phyloP scores from a whole-genome alignment of 352 stramenopile genomes.

The Lagenidium sp. region DNA sequence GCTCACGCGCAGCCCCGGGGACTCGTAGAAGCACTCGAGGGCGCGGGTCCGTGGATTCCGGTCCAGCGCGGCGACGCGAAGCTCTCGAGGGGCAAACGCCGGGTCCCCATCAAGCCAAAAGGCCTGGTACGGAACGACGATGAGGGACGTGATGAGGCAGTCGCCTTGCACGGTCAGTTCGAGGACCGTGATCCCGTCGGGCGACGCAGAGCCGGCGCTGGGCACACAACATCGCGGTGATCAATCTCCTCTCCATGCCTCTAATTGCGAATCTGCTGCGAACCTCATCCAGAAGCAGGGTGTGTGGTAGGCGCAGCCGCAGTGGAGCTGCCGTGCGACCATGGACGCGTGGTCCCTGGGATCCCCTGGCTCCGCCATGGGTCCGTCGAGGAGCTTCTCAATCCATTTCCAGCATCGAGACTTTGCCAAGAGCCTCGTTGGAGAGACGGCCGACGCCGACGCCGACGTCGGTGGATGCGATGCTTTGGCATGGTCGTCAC shows the following conservation, averaged over 20 bases:
- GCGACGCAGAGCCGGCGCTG: constrained; percentile 5
- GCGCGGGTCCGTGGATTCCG: neutral
- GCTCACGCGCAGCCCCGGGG: constrained; percentile 4
- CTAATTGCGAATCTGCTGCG: no score
- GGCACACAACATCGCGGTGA: no score
- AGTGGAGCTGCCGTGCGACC: constrained; percentile 14
- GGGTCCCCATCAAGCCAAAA: constrained; percentile 10
- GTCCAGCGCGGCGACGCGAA: constrained; percentile 8
- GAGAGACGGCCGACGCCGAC: constrained; percentile 9
- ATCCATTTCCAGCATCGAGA: constrained; percentile 18
- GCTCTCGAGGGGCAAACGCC: constrained; percentile 7
- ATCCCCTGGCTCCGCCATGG: no score
- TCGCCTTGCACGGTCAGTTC: constrained; percentile 8
- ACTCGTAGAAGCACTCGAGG: constrained; percentile 4
- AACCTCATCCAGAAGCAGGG: constrained; percentile 17
- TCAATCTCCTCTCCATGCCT: no score
- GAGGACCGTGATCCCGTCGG: neutral
- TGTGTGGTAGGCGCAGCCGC: constrained; percentile 13
- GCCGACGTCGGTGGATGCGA: constrained; percentile 8
- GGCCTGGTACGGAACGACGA: constrained; percentile 13
- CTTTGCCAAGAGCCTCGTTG: constrained; percentile 13
- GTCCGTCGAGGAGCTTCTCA: constrained; percentile 13
- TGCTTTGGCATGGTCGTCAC: no score
- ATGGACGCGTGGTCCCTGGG: constrained; percentile 4
- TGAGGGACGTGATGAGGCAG: constrained; percentile 7